Percentiles rank a stretch among this genome's conserved stretches.
These are phyloP conservation scores for Mariannaea sp. DNA, from an alignment of 2,329 filamentous ascomycete species.

Conservation along the genomic window DNA sequence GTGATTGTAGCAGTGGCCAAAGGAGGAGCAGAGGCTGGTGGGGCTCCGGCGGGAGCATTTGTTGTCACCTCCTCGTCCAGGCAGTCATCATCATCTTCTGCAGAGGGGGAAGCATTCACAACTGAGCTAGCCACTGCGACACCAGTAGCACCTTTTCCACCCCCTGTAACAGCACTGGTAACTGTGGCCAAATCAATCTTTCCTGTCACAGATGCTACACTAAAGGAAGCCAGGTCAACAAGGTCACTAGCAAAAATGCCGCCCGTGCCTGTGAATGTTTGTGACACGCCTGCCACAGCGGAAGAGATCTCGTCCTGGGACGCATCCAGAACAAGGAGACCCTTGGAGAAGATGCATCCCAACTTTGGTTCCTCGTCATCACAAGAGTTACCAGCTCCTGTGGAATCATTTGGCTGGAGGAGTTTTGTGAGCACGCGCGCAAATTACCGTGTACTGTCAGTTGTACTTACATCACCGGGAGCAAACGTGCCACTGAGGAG, in stretches of 20 bases:
- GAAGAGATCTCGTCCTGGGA: conserved; percentile 56
- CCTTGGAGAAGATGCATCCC: conserved; percentile 60
- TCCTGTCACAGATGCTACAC: conserved; percentile 22
- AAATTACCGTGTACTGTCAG: not conserved
- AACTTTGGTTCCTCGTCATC: conserved; percentile 51
- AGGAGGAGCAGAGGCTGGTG: not conserved
- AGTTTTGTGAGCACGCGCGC: too few relatives aligned
- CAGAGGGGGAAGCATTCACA: not conserved
- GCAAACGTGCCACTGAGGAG: conserved; percentile 67
- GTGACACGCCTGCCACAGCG: conserved; percentile 48
- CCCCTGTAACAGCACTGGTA: conserved; percentile 12
- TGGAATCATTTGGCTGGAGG: conserved; percentile 15
- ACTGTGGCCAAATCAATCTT: conserved; percentile 20
- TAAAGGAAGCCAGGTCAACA: conserved; percentile 22
- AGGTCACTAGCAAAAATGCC: conserved; percentile 31
- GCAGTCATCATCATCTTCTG: not conserved
- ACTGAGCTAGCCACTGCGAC: not conserved
- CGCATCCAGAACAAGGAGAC: conserved; percentile 59
- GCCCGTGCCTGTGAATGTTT: conserved; percentile 42
- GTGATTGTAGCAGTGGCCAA: not conserved
- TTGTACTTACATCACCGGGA: conserved; percentile 56
- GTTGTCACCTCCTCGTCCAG: not conserved
- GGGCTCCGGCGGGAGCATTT: not conserved
- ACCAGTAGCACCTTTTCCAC: conserved; percentile 1
- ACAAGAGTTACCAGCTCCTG: conserved; percentile 48